Conservation (phyloP, 805 yeast species). For the Candida schatavii region DNA sequence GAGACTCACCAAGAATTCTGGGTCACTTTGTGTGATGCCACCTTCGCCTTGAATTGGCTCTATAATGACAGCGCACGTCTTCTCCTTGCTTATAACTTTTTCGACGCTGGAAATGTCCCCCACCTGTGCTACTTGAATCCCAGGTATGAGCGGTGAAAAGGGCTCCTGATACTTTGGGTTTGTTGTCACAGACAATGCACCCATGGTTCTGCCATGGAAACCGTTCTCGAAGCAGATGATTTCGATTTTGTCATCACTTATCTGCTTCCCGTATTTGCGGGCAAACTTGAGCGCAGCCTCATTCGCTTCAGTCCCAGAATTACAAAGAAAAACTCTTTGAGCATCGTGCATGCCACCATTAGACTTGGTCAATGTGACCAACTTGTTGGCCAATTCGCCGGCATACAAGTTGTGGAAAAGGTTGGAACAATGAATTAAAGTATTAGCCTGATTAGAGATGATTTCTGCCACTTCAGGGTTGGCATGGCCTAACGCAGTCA, state of each 20-base stretch:
- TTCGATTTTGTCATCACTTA: constrained; percentile 59
- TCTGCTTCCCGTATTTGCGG: constrained; percentile 71
- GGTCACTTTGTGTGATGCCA: constrained; percentile 71
- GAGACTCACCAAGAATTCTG: constrained; percentile 63
- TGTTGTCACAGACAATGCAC: constrained; percentile 88
- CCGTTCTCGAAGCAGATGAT: constrained; percentile 84
- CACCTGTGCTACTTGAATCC: constrained; percentile 67
- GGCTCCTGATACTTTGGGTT: constrained; percentile 92
- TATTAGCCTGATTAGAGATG: constrained; percentile 65
- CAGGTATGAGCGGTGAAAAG: constrained; percentile 89
- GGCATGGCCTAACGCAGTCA: constrained; percentile 90
- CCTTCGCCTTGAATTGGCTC: constrained; percentile 99
- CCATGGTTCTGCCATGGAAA: constrained; percentile 95
- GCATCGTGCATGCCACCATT: constrained; percentile 84
- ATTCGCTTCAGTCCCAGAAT: constrained; percentile 60
- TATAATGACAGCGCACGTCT: constrained; percentile 86
- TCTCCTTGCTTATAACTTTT: constrained; percentile 48
- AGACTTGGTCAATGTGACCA: constrained; percentile 64
- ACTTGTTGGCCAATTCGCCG: constrained; percentile 67
- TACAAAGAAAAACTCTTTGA: constrained; percentile 62
- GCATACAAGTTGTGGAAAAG: constrained; percentile 83
- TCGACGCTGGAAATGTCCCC: constrained; percentile 60
- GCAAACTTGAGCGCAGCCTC: constrained; percentile 63
- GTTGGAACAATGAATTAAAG: constrained; percentile 81
- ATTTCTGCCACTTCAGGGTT: constrained; percentile 72